phyloP scores from a whole-genome alignment of 768 basidiomycete species.

The Boletus barrowsii region DNA sequence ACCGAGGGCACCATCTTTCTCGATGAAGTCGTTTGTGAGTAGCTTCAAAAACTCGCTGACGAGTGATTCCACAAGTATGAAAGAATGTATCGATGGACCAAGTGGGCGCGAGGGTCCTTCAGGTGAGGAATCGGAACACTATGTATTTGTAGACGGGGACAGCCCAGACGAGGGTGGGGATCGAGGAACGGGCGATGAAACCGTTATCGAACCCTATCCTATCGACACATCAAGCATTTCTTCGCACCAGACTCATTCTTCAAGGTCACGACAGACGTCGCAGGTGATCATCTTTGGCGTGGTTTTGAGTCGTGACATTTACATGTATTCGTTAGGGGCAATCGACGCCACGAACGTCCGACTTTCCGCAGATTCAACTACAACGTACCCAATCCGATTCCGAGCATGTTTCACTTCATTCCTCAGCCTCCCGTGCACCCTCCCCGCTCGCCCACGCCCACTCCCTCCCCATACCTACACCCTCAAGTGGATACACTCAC shows the following conservation, averaged over 20 bases:
- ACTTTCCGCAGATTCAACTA: constrained; percentile 26
- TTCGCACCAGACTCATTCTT: constrained; percentile 18
- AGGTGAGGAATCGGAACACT: constrained; percentile 21
- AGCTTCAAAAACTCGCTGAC: constrained; percentile 18
- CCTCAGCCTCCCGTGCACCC: constrained; percentile 10
- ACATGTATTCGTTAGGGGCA: constrained; percentile 8
- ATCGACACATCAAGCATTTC: constrained; percentile 22
- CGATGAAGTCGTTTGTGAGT: constrained; percentile 20
- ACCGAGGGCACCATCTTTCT: constrained; percentile 20
- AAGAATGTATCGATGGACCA: constrained; percentile 1
- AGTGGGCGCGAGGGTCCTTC: not conserved
- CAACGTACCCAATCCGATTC: constrained; percentile 20
- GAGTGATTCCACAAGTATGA: constrained; percentile 12
- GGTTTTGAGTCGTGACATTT: not conserved
- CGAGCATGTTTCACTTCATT: constrained; percentile 6
- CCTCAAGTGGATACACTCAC: constrained; percentile 4
- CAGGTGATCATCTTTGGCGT: constrained; percentile 12
- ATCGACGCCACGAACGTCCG: constrained; percentile 16
- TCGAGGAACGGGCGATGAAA: constrained; percentile 15
- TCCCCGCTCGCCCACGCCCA: constrained; percentile 26
- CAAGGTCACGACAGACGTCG: constrained; percentile 1
- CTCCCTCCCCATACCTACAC: constrained; percentile 19
- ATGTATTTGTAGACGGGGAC: constrained; percentile 25
- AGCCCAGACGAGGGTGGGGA: constrained; percentile 3
- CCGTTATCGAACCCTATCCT: constrained; percentile 19